Base-by-base conservation (phyloP, 345 rosid genomes). In the Eucalyptus microcorys region DNA sequence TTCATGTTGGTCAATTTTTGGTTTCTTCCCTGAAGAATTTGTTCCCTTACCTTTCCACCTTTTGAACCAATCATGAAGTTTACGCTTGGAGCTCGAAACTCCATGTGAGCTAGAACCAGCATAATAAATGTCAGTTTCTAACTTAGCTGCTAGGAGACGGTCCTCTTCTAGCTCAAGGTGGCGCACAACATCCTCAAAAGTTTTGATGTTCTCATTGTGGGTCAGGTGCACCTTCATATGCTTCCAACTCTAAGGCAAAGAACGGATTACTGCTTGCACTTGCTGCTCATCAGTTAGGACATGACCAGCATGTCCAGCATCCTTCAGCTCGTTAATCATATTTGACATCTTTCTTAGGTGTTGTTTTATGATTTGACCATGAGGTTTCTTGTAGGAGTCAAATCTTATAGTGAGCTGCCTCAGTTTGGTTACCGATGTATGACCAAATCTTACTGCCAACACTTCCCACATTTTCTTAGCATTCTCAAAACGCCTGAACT, bases 231-330 rank as follows among this genome's bases (percentile, higher is more conserved):
- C 19, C 1, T 49, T 49, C 0, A 49, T 49, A 49, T 49, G 52
- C 52, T 49, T 1, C 3, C 0, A 49, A 49, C 19, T 15, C 0
- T 49, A 0, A 15, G 19, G 0, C 7, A 49, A 49, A 0, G 1
- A 15, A 2, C 0, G 3, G 0, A 49, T 49, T 3, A 49, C 3
- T 49, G 7, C 2, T 49, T 49, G 50, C 3, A 49, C 52, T 49
- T 49, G 3, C 3, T 49, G 7, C 19, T 49, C 52, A 49, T 49
- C 3, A 49, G 7, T 49, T 49, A 15, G 19, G 19, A 49, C 7
- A 49, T 15, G 19, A 0, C 19, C 0, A 49, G 3, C 7, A 49
- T 15, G 19, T 0, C 19, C 0, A 49, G 3, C 0, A 49, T 49
- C 19, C 7, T 49, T 15, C 7, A 49, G 1, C 19, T 49, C 0